Evolutionary conservation across 192 early-diverging fungal genomes (phyloP).

Genomic region (Coemansia sp.): DNA sequence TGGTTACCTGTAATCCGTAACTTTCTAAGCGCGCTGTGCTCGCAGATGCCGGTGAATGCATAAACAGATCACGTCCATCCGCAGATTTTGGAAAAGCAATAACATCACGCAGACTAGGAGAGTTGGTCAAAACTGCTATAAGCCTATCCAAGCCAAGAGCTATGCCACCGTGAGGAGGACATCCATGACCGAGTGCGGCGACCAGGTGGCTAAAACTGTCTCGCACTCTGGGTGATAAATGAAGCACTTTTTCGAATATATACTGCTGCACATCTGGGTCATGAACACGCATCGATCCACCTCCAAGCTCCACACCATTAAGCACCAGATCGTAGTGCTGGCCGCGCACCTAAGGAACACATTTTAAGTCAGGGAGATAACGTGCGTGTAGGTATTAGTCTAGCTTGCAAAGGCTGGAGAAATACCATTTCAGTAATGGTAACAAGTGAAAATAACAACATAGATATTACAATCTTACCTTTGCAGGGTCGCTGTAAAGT

Average conservation of each 20-base stretch:
- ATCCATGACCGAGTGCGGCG: conserved; percentile 75
- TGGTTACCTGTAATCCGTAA: conserved; percentile 57
- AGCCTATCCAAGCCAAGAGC: conserved; percentile 82
- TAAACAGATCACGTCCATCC: conserved; percentile 78
- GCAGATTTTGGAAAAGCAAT: conserved; percentile 91
- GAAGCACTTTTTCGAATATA: conserved; percentile 71
- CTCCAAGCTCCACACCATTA: conserved; percentile 89
- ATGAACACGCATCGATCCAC: conserved; percentile 88
- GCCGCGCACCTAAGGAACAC: conserved; percentile 54
- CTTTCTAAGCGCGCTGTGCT: conserved; percentile 61
- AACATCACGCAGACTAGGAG: conserved; percentile 78
- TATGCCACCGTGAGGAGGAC: conserved; percentile 88
- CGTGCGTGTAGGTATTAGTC: too few relatives aligned
- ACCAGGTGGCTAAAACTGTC: conserved; percentile 77
- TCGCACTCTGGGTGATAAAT: conserved; percentile 58
- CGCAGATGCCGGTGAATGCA: conserved; percentile 68
- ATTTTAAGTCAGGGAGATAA: too few relatives aligned
- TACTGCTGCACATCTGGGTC: conserved; percentile 69
- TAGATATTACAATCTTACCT: conserved; percentile 34
- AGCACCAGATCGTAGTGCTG: conserved; percentile 91
- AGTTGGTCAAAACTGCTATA: conserved; percentile 70
- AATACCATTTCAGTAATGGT: too few relatives aligned
- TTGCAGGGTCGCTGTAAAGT: conserved; percentile 61
- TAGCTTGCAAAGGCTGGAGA: too few relatives aligned
- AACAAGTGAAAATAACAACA: too few relatives aligned